These are phyloP conservation scores for Penicillium ochrochloron DNA, from an alignment of 495 filamentous ascomycete species.

Conservation along the genomic window DNA sequence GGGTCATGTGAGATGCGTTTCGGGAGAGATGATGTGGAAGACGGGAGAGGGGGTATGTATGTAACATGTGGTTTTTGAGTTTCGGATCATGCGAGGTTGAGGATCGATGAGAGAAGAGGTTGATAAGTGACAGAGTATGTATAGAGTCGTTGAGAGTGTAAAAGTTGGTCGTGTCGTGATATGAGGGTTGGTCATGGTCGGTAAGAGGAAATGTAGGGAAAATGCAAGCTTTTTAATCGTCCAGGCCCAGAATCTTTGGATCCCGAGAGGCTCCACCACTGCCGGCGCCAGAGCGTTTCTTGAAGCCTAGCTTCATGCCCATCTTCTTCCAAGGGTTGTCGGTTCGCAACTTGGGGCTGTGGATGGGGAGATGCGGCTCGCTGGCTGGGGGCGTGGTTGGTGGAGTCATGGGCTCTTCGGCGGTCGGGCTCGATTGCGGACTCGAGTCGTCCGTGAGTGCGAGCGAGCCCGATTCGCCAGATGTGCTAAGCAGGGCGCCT, in stretches of 20 bases:
- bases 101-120: slow-evolving; percentile 17
- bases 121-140: background rate
- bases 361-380: slow-evolving; percentile 54
- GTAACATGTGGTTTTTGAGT: background rate
- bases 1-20: slow-evolving; percentile 28
- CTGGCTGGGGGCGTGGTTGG: slow-evolving; percentile 81
- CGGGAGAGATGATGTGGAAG: background rate
- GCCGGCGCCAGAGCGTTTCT: slow-evolving; percentile 54
- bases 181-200: background rate
- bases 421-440: slow-evolving; percentile 47
- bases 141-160: background rate
- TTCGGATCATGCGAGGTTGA: slow-evolving; percentile 16
- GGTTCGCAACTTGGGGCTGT: slow-evolving; percentile 57
- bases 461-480: slow-evolving; percentile 43
- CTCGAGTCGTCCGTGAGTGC: slow-evolving; percentile 55
- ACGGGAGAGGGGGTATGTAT: background rate
- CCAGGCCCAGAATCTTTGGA: slow-evolving; percentile 39
- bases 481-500: slow-evolving; percentile 40
- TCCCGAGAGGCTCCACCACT: slow-evolving; percentile 39
- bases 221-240: slow-evolving; percentile 34
- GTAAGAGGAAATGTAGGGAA: background rate
- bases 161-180: slow-evolving; percentile 4
- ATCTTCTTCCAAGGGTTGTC: slow-evolving; percentile 83
- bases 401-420: slow-evolving; percentile 81
- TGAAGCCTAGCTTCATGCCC: slow-evolving; percentile 74